phyloP scores from a whole-genome alignment of 2,329 filamentous ascomycete genomes.

The Zymoseptoria passerinii region DNA sequence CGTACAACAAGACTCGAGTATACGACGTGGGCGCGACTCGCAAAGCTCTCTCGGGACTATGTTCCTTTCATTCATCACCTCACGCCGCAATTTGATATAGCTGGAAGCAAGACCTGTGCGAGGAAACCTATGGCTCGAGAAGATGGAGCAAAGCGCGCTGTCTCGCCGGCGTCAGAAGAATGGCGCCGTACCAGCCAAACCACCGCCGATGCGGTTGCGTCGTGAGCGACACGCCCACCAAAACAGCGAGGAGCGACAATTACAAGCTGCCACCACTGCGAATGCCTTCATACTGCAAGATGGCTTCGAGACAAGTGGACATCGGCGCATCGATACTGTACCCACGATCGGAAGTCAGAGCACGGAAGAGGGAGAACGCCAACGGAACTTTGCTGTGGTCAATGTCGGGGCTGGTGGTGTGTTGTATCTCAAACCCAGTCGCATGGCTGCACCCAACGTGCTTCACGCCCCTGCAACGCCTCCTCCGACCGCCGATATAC shows the following conservation, averaged over 20 bases:
- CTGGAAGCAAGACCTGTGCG: not conserved
- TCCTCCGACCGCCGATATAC: constrained; percentile 20
- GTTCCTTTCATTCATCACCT: not conserved
- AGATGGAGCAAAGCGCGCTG: constrained; percentile 20
- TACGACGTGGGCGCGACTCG: not conserved
- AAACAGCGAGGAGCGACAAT: constrained; percentile 6
- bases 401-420: constrained; percentile 41
- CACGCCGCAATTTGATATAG: not conserved
- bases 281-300: constrained; percentile 5
- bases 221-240: constrained; percentile 4
- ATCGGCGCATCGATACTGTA: constrained; percentile 13
- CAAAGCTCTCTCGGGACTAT: not conserved
- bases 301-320: constrained; percentile 11
- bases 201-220: constrained; percentile 11
- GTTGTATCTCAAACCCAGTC: constrained; percentile 39
- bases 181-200: constrained; percentile 13
- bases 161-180: constrained; percentile 19
- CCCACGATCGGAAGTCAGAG: constrained; percentile 13
- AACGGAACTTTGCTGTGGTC: constrained; percentile 39
- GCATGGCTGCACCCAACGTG: constrained; percentile 15
- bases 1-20: not conserved
- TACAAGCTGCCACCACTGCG: constrained; percentile 10
- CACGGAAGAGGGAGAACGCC: constrained; percentile 16
- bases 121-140: constrained; percentile 17
- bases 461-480: constrained; percentile 22